Evolutionary conservation across 2,329 filamentous ascomycete genomes (phyloP).

Genomic region (Pyricularia grisea): DNA sequence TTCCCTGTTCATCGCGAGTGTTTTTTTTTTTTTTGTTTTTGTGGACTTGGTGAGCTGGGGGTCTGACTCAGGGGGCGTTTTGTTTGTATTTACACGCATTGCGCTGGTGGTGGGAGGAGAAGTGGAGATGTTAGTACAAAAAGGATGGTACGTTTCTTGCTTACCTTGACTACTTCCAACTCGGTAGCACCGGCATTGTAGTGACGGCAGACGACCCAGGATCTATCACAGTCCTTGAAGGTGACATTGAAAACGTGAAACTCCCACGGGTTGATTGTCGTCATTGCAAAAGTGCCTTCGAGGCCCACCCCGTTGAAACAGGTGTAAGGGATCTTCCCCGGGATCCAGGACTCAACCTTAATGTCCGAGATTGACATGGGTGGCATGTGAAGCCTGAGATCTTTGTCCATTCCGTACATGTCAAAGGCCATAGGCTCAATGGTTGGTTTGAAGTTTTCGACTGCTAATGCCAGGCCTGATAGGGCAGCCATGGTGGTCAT

Average conservation of each 20-base stretch:
- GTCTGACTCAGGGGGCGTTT: neutral
- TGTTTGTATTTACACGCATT: neutral
- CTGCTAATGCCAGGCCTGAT: neutral
- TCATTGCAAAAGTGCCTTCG: neutral
- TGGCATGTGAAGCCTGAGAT: neutral
- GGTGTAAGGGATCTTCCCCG: neutral
- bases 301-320: neutral
- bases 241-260: neutral
- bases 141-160: neutral
- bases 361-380: neutral
- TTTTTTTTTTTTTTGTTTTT: neutral
- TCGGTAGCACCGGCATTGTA: neutral
- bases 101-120: neutral
- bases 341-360: neutral
- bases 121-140: neutral
- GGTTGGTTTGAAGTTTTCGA: neutral
- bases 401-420: neutral
- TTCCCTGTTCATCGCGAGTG: neutral
- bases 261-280: neutral
- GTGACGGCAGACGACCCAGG: slow-evolving; percentile 1
- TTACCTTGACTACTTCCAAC: neutral
- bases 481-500: neutral
- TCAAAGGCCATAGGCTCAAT: neutral
- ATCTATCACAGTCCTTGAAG: slow-evolving; percentile 1
- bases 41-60: neutral